phyloP scores from a whole-genome alignment of 306 rosid species.

The Bauhinia variegata region DNA sequence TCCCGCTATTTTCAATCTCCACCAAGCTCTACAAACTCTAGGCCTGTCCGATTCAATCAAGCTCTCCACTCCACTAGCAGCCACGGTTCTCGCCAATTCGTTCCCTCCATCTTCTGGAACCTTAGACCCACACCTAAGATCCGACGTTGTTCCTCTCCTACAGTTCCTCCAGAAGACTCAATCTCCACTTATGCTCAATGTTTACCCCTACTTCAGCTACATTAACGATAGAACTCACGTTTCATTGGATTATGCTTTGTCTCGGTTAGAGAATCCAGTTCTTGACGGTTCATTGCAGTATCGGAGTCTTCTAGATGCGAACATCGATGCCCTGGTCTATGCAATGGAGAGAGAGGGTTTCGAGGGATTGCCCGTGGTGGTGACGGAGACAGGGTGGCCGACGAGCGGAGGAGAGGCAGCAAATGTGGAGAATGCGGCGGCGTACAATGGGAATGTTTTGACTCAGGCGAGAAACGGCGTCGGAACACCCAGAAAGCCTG shows the following conservation, averaged over 20 bases:
- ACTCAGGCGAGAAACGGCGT: constrained; percentile 17
- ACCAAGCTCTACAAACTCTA: constrained; percentile 43
- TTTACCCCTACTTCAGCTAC: constrained; percentile 44
- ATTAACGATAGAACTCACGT: constrained; percentile 9
- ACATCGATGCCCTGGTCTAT: constrained; percentile 37
- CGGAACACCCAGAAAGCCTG: constrained; percentile 38
- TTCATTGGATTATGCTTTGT: constrained; percentile 37
- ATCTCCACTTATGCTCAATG: constrained; percentile 43
- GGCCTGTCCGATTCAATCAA: constrained; percentile 24
- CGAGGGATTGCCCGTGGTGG: constrained; percentile 30
- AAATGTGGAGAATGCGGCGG: constrained; percentile 32
- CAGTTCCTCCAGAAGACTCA: constrained; percentile 20
- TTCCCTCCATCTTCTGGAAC: constrained; percentile 38
- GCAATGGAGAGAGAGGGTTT: constrained; percentile 45
- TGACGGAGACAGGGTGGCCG: constrained; percentile 44
- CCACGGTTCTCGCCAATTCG: constrained; percentile 24
- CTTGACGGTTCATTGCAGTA: constrained; percentile 14
- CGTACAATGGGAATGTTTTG: constrained; percentile 37
- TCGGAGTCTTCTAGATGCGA: constrained; percentile 33
- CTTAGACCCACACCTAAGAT: constrained; percentile 22
- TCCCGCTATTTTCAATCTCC: constrained; percentile 42
- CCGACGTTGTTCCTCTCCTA: constrained; percentile 28
- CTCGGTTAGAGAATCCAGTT: background rate
- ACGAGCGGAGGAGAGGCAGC: constrained; percentile 33
- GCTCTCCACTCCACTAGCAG: constrained; percentile 41